These are phyloP conservation scores for Petunia secreta DNA, from an alignment of 257 asterid species.

Conservation along the genomic window DNA sequence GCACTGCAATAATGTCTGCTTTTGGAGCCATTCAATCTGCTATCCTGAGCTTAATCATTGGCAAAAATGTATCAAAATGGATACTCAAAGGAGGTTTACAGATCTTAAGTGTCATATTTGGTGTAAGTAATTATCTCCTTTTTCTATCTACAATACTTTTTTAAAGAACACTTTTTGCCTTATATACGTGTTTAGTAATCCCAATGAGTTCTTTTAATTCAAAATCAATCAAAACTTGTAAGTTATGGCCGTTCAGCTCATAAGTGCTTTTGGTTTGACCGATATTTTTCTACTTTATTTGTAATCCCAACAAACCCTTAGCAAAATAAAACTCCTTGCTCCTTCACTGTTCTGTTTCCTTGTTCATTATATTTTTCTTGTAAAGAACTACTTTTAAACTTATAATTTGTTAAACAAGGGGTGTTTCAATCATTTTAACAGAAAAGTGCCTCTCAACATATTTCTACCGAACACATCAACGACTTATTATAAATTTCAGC, in stretches of 20 bases:
- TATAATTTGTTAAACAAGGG: too few species aligned
- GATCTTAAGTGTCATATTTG: slow-evolving; percentile 45
- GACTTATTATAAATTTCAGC: not conserved
- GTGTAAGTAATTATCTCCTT: slow-evolving; percentile 47
- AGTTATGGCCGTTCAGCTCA: too few species aligned
- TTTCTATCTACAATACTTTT: too few species aligned
- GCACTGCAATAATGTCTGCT: slow-evolving; percentile 63
- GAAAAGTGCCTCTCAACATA: not conserved
- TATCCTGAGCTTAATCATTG: slow-evolving; percentile 39
- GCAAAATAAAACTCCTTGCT: too few species aligned
- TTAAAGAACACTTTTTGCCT: not conserved
- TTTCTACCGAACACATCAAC: not conserved
- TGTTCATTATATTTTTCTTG: too few species aligned
- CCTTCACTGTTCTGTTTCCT: too few species aligned
- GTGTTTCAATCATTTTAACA: too few species aligned
- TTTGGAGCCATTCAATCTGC: slow-evolving; percentile 68
- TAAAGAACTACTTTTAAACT: too few species aligned
- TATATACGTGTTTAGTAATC: not conserved
- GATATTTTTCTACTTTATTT: too few species aligned
- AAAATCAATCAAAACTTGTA: too few species aligned
- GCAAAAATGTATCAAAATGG: slow-evolving; percentile 56
- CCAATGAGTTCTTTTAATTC: not conserved
- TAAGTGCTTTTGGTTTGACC: too few species aligned
- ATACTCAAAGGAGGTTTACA: slow-evolving; percentile 50
- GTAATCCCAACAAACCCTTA: too few species aligned